Evolutionary conservation across 2,329 filamentous ascomycete genomes (phyloP).

Genomic region (Venturia aucupariae): DNA sequence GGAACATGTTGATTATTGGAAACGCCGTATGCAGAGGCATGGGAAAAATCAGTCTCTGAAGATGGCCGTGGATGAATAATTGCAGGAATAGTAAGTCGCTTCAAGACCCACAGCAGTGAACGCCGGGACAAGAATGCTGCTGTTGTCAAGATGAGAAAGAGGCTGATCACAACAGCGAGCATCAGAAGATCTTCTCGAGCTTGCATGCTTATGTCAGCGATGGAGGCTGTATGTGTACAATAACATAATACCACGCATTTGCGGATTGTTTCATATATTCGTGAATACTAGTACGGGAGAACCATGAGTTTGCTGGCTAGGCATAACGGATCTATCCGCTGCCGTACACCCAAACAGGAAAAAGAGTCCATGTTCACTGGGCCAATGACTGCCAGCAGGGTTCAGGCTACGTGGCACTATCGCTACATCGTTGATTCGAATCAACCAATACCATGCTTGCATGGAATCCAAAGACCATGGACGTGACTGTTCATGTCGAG

Average conservation of each 20-base stretch:
- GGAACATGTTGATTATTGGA: background rate
- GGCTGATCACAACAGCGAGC: background rate
- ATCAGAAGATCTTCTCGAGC: background rate
- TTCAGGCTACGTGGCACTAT: background rate
- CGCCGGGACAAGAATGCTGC: background rate
- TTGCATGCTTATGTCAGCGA: background rate
- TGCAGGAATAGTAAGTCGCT: background rate
- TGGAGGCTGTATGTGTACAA: background rate
- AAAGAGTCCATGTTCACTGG: background rate
- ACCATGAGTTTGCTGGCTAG: background rate
- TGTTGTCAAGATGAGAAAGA: background rate
- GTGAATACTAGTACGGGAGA: background rate
- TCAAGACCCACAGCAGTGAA: background rate
- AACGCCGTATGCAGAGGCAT: background rate
- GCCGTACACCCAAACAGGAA: background rate
- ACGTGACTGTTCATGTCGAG: background rate
- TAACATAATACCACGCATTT: background rate
- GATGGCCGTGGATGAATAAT: background rate
- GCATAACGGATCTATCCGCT: background rate
- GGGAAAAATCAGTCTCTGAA: background rate
- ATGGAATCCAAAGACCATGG: background rate
- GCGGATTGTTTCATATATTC: background rate
- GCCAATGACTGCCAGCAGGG: background rate
- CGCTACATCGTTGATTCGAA: background rate
- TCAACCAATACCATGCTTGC: background rate